phyloP scores from a whole-genome alignment of 306 rosid species.

The Dalbergia cultrata region DNA sequence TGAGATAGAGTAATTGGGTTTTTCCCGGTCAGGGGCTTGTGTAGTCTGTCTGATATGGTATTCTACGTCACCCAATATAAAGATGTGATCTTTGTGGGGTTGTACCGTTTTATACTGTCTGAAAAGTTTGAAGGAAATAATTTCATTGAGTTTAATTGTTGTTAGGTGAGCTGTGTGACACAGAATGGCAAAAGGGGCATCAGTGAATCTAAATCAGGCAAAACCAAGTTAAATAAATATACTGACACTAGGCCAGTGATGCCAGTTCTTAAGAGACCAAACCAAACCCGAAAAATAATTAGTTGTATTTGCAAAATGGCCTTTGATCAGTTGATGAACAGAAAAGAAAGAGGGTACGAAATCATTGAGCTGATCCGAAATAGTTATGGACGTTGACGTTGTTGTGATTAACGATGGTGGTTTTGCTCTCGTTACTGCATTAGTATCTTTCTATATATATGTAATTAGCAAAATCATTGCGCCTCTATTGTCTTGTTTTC shows the following conservation, averaged over 20 bases:
- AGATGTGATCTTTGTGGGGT: conserved; percentile 60
- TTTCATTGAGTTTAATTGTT: conserved; percentile 43
- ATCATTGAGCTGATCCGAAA: conserved; percentile 52
- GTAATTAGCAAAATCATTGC: conserved; percentile 20
- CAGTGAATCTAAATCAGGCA: conserved; percentile 44
- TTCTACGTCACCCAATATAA: conserved; percentile 41
- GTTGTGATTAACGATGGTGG: conserved; percentile 25
- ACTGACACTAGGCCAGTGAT: conserved; percentile 50
- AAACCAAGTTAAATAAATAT: conserved; percentile 41
- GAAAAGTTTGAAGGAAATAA: conserved; percentile 39
- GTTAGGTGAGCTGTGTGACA: conserved; percentile 43
- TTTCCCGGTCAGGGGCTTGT: neutral
- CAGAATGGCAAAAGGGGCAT: conserved; percentile 44
- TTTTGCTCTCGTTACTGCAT: conserved; percentile 36
- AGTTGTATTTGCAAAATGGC: conserved; percentile 35
- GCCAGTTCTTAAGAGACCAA: conserved; percentile 53
- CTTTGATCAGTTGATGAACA: conserved; percentile 35
- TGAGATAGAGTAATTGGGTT: conserved; percentile 33
- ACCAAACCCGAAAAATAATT: conserved; percentile 33
- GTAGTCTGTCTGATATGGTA: conserved; percentile 6
- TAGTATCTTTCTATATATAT: conserved; percentile 21
- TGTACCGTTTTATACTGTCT: conserved; percentile 43
- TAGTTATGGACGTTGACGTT: conserved; percentile 56
- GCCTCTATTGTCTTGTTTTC: conserved; percentile 40
- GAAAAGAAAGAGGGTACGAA: conserved; percentile 27